A percentile compares a stretch with the other conserved stretches of the same genome.
phyloP scores from a whole-genome alignment of 306 rosid genomes.

The Carpinus viminea region DNA sequence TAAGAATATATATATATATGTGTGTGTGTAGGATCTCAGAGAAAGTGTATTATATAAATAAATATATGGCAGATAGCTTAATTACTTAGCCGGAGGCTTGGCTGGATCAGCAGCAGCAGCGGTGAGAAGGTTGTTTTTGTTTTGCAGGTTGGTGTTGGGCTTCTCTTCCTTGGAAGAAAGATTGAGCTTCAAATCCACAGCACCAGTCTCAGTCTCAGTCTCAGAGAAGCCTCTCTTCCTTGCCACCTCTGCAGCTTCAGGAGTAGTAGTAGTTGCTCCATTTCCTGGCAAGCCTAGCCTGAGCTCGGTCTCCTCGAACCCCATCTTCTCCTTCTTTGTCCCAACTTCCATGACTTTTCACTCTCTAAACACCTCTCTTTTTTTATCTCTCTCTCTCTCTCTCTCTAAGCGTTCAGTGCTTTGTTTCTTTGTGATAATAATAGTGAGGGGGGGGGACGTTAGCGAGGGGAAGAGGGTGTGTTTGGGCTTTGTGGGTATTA shows the following conservation, averaged over 20 bases:
- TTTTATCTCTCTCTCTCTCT: conserved; percentile 34
- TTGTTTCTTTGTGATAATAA: conserved; percentile 46
- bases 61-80: conserved; percentile 9
- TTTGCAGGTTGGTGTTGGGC: conserved; percentile 31
- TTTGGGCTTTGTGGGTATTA: conserved; percentile 52
- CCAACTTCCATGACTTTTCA: conserved; percentile 36
- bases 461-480: conserved; percentile 35
- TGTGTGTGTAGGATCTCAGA: not conserved
- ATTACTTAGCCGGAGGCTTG: conserved; percentile 84
- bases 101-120: conserved; percentile 47
- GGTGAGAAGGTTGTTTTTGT: conserved; percentile 47
- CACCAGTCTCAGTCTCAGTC: conserved; percentile 28
- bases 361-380: conserved; percentile 22
- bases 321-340: conserved; percentile 37
- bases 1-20: not conserved
- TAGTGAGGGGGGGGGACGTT: conserved; percentile 23
- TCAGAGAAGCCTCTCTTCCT: conserved; percentile 66
- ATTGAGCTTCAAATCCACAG: conserved; percentile 58
- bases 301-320: conserved; percentile 72
- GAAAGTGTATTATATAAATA: not conserved
- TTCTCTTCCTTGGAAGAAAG: conserved; percentile 49
- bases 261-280: conserved; percentile 7
- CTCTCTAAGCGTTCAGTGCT: conserved; percentile 40
- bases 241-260: conserved; percentile 25
- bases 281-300: conserved; percentile 73